A percentile compares a stretch with the other conserved stretches of the same genome.
Evolutionary conservation across 495 filamentous ascomycete species (phyloP).

Genomic region (Durotheca rogersii): DNA sequence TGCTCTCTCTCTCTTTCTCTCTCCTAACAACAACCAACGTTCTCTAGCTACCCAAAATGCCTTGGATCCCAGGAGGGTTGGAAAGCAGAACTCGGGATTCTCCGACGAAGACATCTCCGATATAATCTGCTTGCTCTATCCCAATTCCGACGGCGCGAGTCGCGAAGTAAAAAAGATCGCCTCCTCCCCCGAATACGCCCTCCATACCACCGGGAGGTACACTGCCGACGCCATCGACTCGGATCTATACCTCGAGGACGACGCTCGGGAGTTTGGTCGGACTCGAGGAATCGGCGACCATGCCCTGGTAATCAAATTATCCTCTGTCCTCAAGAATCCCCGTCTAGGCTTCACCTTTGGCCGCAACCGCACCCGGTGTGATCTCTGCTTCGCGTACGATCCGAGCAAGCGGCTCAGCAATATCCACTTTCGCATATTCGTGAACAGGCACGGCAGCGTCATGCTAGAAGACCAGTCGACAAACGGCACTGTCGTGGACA

Average conservation of each 20-base stretch:
- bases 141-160: constrained; percentile 69
- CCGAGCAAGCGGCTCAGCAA: constrained; percentile 73
- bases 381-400: constrained; percentile 65
- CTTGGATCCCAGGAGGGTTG: constrained; percentile 74
- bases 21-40: constrained; percentile 15
- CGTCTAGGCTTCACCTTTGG: constrained; percentile 79
- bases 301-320: constrained; percentile 80
- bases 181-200: constrained; percentile 35
- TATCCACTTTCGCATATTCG: constrained; percentile 84
- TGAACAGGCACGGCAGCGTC: constrained; percentile 73
- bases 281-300: constrained; percentile 52
- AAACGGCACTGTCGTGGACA: constrained; percentile 87
- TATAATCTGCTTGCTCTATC: constrained; percentile 86
- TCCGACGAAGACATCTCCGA: constrained; percentile 79
- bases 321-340: constrained; percentile 64
- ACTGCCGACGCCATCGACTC: constrained; percentile 52
- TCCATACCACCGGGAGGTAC: constrained; percentile 40
- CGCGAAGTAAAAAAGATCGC: constrained; percentile 62
- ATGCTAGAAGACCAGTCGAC: constrained; percentile 93
- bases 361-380: constrained; percentile 67
- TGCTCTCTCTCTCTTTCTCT: no score
- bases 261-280: constrained; percentile 45
- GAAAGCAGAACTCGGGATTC: constrained; percentile 73
- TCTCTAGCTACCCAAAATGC: constrained; percentile 72
- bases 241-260: constrained; percentile 44